A percentile compares a stretch with the other conserved stretches of the same genome.
These are phyloP conservation scores for Artemisia argyi DNA, from an alignment of 129 eudicot genomes.

Conservation along the genomic window DNA sequence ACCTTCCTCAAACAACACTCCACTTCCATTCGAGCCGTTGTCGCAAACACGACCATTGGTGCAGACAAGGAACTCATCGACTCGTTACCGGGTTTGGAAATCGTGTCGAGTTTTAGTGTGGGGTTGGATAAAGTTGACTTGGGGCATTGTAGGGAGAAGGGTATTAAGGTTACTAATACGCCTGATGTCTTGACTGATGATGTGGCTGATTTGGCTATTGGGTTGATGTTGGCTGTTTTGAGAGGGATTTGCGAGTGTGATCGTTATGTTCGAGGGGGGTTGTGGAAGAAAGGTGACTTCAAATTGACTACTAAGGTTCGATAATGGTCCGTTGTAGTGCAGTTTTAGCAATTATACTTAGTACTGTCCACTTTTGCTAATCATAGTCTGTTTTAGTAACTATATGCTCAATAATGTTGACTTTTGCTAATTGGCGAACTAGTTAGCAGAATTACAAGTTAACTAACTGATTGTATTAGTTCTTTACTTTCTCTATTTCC, in stretches of 20 bases:
- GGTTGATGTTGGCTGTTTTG: slow-evolving; percentile 48
- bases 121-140: slow-evolving; percentile 64
- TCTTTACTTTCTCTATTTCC: too few relatives aligned
- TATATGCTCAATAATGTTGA: too few relatives aligned
- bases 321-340: not conserved
- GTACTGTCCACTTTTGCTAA: not conserved
- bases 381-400: too few relatives aligned
- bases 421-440: too few relatives aligned
- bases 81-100: slow-evolving; percentile 54
- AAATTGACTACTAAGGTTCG: slow-evolving; percentile 55
- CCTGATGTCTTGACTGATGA: slow-evolving; percentile 71
- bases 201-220: slow-evolving; percentile 68
- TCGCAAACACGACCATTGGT: slow-evolving; percentile 41
- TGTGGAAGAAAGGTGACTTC: slow-evolving; percentile 54
- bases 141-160: slow-evolving; percentile 56
- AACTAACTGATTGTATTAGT: too few relatives aligned
- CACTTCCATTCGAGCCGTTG: slow-evolving; percentile 49
- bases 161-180: slow-evolving; percentile 60
- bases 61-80: slow-evolving; percentile 56
- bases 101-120: slow-evolving; percentile 58
- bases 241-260: slow-evolving; percentile 55
- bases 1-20: slow-evolving; percentile 37
- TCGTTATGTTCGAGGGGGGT: slow-evolving; percentile 48
- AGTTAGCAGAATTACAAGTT: too few relatives aligned
- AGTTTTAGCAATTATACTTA: not conserved